These are phyloP conservation scores for Cronartium quercuum DNA, from an alignment of 1,284 basidiomycete species.

Conservation along the genomic window DNA sequence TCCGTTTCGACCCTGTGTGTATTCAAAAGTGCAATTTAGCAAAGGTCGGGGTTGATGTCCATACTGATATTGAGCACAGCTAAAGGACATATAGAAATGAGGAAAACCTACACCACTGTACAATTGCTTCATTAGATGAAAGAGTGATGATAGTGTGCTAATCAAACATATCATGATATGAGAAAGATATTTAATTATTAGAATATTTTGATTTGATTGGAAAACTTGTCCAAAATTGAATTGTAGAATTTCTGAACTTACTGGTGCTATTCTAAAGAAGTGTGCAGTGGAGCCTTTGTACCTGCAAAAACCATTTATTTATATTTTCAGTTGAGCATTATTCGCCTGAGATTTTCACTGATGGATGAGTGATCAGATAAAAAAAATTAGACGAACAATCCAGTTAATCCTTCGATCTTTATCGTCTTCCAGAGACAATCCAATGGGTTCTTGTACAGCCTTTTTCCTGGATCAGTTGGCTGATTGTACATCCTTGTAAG, in stretches of 20 bases:
- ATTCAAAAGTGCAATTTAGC: no score
- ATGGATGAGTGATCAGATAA: background rate
- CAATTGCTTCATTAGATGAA: slow-evolving; percentile 43
- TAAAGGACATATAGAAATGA: no score
- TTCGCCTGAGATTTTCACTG: background rate
- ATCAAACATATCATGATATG: no score
- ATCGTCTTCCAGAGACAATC: slow-evolving; percentile 96
- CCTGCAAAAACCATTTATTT: background rate
- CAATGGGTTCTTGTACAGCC: slow-evolving; percentile 81
- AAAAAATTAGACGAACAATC: slow-evolving; percentile 48
- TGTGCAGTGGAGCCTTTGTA: slow-evolving; percentile 49
- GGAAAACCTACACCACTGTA: slow-evolving; percentile 20
- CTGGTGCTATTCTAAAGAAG: slow-evolving; percentile 47
- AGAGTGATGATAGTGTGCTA: slow-evolving; percentile 47
- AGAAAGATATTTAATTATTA: no score
- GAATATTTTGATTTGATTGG: no score
- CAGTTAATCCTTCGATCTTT: slow-evolving; percentile 77
- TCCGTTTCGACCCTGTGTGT: background rate
- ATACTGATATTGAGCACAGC: no score
- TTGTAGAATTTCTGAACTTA: no score
- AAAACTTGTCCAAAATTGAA: no score
- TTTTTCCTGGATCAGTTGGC: slow-evolving; percentile 59
- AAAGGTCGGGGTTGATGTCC: no score
- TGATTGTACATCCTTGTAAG: slow-evolving; percentile 93
- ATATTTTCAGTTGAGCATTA: no score